phyloP scores from a whole-genome alignment of 140 eudicot genomes.

The Erigeron philadelphicus region DNA sequence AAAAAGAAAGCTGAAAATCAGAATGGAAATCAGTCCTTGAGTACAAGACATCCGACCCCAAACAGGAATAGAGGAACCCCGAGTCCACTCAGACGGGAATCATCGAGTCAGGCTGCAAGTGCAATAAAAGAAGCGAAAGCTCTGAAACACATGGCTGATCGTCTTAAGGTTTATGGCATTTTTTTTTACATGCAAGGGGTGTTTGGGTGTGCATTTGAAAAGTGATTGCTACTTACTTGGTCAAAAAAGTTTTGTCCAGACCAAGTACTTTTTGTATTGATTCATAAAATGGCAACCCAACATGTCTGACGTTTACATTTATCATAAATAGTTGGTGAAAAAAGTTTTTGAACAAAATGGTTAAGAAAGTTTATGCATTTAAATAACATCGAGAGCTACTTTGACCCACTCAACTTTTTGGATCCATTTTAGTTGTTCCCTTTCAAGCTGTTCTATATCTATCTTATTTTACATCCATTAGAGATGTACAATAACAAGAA shows the following conservation, averaged over 20 bases:
- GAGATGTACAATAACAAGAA: not conserved
- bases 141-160: slow-evolving; percentile 97
- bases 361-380: not conserved
- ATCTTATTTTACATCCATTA: not conserved
- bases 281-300: too few species aligned
- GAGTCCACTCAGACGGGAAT: slow-evolving; percentile 78
- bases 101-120: slow-evolving; percentile 79
- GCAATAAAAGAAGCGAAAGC: slow-evolving; percentile 89
- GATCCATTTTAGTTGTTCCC: not conserved
- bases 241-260: not conserved
- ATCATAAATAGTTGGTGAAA: not conserved
- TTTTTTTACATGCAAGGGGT: not conserved
- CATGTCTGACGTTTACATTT: not conserved
- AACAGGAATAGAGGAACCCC: slow-evolving; percentile 54
- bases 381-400: not conserved
- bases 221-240: not conserved
- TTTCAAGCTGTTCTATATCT: not conserved
- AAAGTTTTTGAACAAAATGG: not conserved
- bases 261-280: not conserved
- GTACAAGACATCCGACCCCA: slow-evolving; percentile 41
- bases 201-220: slow-evolving; percentile 4
- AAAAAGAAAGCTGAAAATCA: slow-evolving; percentile 56
- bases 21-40: slow-evolving; percentile 40
- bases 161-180: slow-evolving; percentile 64
- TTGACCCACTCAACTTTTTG: not conserved